These are phyloP conservation scores for Suhomyces wounanorum DNA, from an alignment of 1,139 yeast genomes.

Conservation along the genomic window DNA sequence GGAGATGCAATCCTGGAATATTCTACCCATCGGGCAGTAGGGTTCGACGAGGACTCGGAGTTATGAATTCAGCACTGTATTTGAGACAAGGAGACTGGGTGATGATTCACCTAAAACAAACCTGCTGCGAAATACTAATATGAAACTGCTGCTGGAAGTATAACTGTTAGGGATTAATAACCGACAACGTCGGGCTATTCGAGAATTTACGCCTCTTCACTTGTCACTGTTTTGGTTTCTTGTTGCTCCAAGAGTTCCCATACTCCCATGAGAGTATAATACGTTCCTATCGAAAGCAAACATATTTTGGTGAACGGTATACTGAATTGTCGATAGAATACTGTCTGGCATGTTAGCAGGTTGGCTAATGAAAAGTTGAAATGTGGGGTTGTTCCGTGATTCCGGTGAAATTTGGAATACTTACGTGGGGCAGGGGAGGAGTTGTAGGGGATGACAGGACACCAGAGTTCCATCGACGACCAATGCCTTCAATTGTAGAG, in stretches of 20 bases:
- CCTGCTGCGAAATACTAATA: background rate
- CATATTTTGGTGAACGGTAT: slow-evolving; percentile 44
- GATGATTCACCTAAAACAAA: background rate
- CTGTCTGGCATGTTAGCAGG: slow-evolving; percentile 14
- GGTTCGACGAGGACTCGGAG: background rate
- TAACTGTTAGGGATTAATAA: background rate
- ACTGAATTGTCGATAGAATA: slow-evolving; percentile 44
- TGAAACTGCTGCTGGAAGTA: background rate
- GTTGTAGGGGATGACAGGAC: background rate
- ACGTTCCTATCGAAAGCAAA: slow-evolving; percentile 41
- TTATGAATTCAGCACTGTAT: background rate
- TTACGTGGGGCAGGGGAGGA: slow-evolving; percentile 6
- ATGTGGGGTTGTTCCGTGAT: background rate
- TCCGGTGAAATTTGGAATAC: background rate
- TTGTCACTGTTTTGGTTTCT: background rate
- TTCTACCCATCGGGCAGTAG: background rate
- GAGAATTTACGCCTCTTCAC: background rate
- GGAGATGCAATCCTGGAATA: background rate
- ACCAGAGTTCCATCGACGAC: background rate
- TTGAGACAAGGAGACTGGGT: background rate
- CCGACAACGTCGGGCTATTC: background rate
- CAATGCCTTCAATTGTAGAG: background rate
- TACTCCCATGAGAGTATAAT: slow-evolving; percentile 38
- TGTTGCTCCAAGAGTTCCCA: slow-evolving; percentile 40
- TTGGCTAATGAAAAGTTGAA: background rate